A percentile compares a stretch with the other conserved stretches of the same genome.
Conservation (phyloP, 2,329 filamentous ascomycete genomes). For the Colletotrichum caudatum region DNA sequence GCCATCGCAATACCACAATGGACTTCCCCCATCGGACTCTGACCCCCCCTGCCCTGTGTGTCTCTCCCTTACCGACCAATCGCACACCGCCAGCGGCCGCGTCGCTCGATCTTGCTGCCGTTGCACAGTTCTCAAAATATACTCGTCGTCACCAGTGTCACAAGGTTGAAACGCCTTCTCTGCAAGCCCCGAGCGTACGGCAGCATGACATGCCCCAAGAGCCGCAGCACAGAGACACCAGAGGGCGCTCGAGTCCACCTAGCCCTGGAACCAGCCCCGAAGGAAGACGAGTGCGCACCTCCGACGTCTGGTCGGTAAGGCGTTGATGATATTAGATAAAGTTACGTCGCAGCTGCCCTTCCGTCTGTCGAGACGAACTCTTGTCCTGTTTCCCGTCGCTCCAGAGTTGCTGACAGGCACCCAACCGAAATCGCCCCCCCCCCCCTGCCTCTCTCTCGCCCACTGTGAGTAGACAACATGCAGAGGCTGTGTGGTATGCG, state of each 20-base stretch:
- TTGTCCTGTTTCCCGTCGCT: conserved; percentile 33
- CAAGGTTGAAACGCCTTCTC: conserved; percentile 40
- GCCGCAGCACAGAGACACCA: conserved; percentile 35
- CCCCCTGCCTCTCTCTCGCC: conserved; percentile 19
- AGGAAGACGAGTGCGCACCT: conserved; percentile 25
- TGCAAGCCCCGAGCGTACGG: conserved; percentile 40
- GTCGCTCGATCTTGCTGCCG: conserved; percentile 34
- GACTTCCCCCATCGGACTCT: conserved; percentile 41
- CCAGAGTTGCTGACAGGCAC: conserved; percentile 29
- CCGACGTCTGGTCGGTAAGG: conserved; percentile 32
- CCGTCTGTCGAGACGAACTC: conserved; percentile 31
- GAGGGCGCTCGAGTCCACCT: conserved; percentile 9
- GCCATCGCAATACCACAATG: conserved; percentile 38
- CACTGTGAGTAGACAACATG: conserved; percentile 37
- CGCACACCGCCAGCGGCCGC: conserved; percentile 5
- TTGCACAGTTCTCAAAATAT: conserved; percentile 39
- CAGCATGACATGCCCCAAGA: conserved; percentile 25
- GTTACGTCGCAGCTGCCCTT: conserved; percentile 35
- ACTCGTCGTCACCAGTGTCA: conserved; percentile 38
- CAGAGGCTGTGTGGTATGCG: conserved; percentile 38
- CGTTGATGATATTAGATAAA: conserved; percentile 39
- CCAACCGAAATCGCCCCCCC: conserved; percentile 12
- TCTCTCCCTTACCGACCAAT: conserved; percentile 33
- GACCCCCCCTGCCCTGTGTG: conserved; percentile 11
- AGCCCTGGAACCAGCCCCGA: not conserved